These are phyloP conservation scores for Pouteria glomerata DNA, from an alignment of 148 eudicot genomes.

Conservation along the genomic window DNA sequence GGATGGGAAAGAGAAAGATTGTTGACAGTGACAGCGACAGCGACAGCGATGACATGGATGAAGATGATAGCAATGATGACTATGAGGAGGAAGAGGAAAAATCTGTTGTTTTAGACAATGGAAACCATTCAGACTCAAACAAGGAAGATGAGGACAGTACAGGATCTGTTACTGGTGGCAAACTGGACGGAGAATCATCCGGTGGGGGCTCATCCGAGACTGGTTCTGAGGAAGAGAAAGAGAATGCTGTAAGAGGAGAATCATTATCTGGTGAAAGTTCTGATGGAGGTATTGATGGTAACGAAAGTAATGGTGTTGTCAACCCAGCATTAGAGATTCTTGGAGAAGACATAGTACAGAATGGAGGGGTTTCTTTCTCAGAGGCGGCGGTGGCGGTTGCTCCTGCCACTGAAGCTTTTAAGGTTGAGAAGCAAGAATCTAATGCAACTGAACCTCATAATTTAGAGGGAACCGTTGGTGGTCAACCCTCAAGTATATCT, in stretches of 20 bases:
- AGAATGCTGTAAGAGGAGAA: constrained; percentile 15
- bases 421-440: constrained; percentile 18
- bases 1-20: constrained; percentile 84
- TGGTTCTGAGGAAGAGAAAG: constrained; percentile 68
- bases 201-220: constrained; percentile 38
- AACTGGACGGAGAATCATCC: constrained; percentile 27
- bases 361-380: constrained; percentile 9
- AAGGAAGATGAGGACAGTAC: constrained; percentile 44
- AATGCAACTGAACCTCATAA: constrained; percentile 5
- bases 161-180: constrained; percentile 43
- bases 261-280: constrained; percentile 22
- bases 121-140: constrained; percentile 45
- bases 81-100: constrained; percentile 46
- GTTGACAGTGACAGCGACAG: constrained; percentile 71
- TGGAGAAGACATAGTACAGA: constrained; percentile 23
- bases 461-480: constrained; percentile 1
- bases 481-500: constrained; percentile 16
- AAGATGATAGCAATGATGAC: constrained; percentile 41
- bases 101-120: constrained; percentile 53
- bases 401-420: constrained; percentile 10
- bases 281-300: constrained; percentile 22
- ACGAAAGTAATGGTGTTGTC: constrained; percentile 10
- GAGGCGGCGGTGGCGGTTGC: constrained; percentile 22
- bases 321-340: constrained; percentile 19
- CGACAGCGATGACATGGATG: constrained; percentile 51